These are phyloP conservation scores for Prillingera fragicola DNA, from an alignment of 1,284 basidiomycete species.

Conservation along the genomic window DNA sequence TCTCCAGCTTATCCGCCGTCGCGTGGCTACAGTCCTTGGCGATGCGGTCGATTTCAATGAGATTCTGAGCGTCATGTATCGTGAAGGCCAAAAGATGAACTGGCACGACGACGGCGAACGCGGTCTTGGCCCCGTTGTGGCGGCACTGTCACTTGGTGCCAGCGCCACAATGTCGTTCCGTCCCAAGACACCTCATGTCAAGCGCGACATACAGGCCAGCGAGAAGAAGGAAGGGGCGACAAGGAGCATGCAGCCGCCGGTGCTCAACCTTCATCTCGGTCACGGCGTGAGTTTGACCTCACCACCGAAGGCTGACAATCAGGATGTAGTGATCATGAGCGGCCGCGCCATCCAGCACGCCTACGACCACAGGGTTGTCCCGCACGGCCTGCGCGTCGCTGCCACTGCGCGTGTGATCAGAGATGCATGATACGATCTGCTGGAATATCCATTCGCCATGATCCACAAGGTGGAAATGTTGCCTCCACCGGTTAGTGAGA, in stretches of 20 bases:
- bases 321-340: conserved; percentile 42
- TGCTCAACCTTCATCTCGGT: conserved; percentile 8
- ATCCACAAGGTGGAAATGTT: background rate
- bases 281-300: conserved; percentile 10
- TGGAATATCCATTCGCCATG: background rate
- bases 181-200: conserved; percentile 14
- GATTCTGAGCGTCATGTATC: conserved; percentile 39
- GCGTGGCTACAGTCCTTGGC: conserved; percentile 18
- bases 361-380: conserved; percentile 37
- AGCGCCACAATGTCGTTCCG: conserved; percentile 38
- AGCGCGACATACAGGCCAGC: conserved; percentile 1
- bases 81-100: conserved; percentile 45
- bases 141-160: conserved; percentile 35
- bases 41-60: conserved; percentile 35
- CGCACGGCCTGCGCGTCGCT: conserved; percentile 32
- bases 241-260: background rate
- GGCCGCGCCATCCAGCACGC: conserved; percentile 31
- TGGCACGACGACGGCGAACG: conserved; percentile 46
- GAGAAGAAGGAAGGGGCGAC: background rate
- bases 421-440: too few species aligned
- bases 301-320: background rate
- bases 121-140: conserved; percentile 41
- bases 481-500: background rate
- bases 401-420: conserved; percentile 37
- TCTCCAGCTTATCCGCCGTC: conserved; percentile 17